Base-by-base conservation (phyloP, 352 stramenopile species). In the Phytophthora kernoviae region DNA sequence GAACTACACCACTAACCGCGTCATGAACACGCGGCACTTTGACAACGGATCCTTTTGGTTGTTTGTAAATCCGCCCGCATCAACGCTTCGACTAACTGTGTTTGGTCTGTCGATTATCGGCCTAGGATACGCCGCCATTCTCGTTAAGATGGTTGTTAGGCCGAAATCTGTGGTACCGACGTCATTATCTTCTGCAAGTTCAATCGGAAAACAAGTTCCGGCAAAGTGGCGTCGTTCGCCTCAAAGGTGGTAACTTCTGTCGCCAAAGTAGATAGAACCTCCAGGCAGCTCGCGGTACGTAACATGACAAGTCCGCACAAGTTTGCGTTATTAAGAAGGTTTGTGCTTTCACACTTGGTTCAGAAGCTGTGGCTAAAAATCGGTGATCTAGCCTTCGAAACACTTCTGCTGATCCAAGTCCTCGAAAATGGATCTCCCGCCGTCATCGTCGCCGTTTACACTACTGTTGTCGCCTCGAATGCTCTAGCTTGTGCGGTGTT, bases 31-130 rank as follows among this genome's bases (percentile, higher is more conserved):
- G 0, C 14, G 57, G 32, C 7, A 30, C 17, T 64, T 73, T 18
- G 68, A 76, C n/a, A 39, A 57, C 15, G 67, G 67, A 0, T 49
- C 47, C 5, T 76, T 76, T 26, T 76, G 62, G 67, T 47, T 64
- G 1, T 42, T 70, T 6, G 41, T 62, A 0, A 50, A 70, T 12
- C 50, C 43, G 26, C 39, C 36, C 2, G 20, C 14, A 24, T 15
- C 47, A 0, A 37, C 68, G 2, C 57, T 62, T 7, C 40, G 43
- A 18, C 40, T 60, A 18, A 46, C 49, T 15, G 18, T 55, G 0
- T 27, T 43, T 12, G 43, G 59, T 1, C 36, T 68, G 14, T 44
- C 21, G 5, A 15, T 65, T 14, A 26, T 62, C 1, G 50, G 33
- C 2, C 4, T 62, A 12, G 54, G 46, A 0, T 65, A 66, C 42